A percentile compares a stretch with the other conserved stretches of the same genome.
phyloP scores from a whole-genome alignment of 1,284 basidiomycete genomes.

The Ceratobasidium sp. region DNA sequence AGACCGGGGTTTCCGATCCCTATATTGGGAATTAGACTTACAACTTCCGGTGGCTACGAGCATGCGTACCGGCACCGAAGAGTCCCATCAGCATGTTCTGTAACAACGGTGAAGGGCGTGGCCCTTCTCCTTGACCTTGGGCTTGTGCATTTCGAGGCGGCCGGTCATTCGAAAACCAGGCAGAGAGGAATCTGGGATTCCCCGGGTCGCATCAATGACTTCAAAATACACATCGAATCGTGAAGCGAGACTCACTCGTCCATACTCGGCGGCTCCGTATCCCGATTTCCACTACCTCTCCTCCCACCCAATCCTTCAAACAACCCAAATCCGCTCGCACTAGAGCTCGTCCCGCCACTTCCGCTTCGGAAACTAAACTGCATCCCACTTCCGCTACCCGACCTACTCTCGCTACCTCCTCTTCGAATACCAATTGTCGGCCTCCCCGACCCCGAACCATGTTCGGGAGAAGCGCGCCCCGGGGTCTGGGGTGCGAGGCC shows the following conservation, averaged over 20 bases:
- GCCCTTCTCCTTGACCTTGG: slow-evolving; percentile 5
- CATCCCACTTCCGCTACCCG: not conserved
- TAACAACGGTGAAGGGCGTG: not conserved
- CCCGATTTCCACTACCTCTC: not conserved
- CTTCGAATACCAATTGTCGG: slow-evolving; percentile 18
- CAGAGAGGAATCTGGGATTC: slow-evolving; percentile 6
- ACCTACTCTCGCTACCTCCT: not conserved
- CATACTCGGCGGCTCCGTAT: slow-evolving; percentile 4
- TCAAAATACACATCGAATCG: not conserved
- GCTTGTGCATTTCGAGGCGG: not conserved
- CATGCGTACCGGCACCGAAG: slow-evolving; percentile 18
- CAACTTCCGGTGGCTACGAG: not conserved
- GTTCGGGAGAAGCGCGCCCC: not conserved
- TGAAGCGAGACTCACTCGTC: slow-evolving; percentile 13
- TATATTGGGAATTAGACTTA: not conserved
- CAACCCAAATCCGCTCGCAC: slow-evolving; percentile 1
- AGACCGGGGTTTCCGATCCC: slow-evolving; percentile 25
- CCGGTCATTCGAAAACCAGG: not conserved
- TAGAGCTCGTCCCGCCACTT: not conserved
- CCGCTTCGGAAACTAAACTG: slow-evolving; percentile 26
- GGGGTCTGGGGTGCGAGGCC: not conserved
- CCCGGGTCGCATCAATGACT: not conserved
- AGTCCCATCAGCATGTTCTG: slow-evolving; percentile 38
- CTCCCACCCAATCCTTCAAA: slow-evolving; percentile 20
- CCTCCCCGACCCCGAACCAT: not conserved